Conservation (phyloP, 352 stramenopile species). For the Phytophthora pinifolia region DNA sequence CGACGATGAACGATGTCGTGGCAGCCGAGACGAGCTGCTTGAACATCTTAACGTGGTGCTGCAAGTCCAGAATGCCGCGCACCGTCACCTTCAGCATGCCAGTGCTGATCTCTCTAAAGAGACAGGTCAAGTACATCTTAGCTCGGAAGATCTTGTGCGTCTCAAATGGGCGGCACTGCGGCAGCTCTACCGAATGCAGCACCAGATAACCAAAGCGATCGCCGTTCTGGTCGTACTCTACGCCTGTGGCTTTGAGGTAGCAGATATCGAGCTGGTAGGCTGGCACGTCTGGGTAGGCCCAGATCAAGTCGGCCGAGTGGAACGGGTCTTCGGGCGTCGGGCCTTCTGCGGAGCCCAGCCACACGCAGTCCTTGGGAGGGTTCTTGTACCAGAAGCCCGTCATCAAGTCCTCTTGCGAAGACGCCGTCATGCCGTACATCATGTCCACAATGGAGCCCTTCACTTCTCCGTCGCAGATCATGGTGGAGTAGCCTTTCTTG, state of each 20-base stretch:
- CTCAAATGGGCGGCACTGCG: constrained; percentile 34
- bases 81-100: constrained; percentile 39
- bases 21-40: constrained; percentile 26
- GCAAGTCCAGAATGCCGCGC: constrained; percentile 41
- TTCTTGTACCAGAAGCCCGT: constrained; percentile 39
- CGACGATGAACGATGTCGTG: constrained; percentile 35
- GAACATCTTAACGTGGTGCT: constrained; percentile 21
- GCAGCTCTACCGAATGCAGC: constrained; percentile 40
- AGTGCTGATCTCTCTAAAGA: constrained; percentile 34
- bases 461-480: constrained; percentile 35
- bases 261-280: constrained; percentile 39
- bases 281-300: constrained; percentile 22
- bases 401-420: constrained; percentile 34
- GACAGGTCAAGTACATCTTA: constrained; percentile 31
- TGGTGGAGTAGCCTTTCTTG: constrained; percentile 38
- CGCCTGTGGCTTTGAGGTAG: constrained; percentile 41
- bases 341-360: constrained; percentile 33
- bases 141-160: constrained; percentile 26
- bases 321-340: constrained; percentile 35
- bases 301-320: constrained; percentile 45
- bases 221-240: constrained; percentile 28
- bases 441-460: constrained; percentile 42
- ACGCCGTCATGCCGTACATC: constrained; percentile 44
- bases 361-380: constrained; percentile 39
- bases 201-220: constrained; percentile 46